A percentile compares a stretch with the other conserved stretches of the same genome.
These are phyloP conservation scores for Angomonas desouzai DNA, from an alignment of 208 protist genomes.

Conservation along the genomic window DNA sequence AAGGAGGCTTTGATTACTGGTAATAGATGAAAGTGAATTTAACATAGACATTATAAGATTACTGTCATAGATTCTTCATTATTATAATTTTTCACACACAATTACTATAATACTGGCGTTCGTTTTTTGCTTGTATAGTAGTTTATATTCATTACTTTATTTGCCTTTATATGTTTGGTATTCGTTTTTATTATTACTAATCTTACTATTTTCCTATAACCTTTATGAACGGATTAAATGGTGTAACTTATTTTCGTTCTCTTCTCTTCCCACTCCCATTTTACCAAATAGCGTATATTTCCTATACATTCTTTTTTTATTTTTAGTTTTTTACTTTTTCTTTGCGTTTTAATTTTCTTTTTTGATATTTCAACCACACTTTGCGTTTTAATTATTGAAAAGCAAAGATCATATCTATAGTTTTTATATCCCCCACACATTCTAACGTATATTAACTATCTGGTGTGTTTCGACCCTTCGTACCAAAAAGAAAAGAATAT, in stretches of 20 bases:
- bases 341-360: conserved; percentile 2
- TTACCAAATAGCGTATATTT: not conserved
- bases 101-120: no score
- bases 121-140: no score
- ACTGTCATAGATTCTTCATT: no score
- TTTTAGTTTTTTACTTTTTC: conserved; percentile 12
- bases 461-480: not conserved
- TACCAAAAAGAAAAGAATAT: conserved; percentile 1
- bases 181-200: no score
- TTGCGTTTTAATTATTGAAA: not conserved
- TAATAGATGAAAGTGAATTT: no score
- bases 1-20: not conserved
- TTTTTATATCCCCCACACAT: no score
- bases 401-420: no score
- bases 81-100: no score
- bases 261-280: conserved; percentile 3
- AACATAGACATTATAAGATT: not conserved
- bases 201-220: no score
- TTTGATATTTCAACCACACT: not conserved
- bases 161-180: no score
- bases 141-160: no score
- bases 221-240: no score
- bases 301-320: conserved; percentile 12
- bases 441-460: conserved; percentile 12
- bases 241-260: conserved; percentile 13